These are phyloP conservation scores for Malus sylvestris DNA, from an alignment of 306 rosid genomes.

Conservation along the genomic window DNA sequence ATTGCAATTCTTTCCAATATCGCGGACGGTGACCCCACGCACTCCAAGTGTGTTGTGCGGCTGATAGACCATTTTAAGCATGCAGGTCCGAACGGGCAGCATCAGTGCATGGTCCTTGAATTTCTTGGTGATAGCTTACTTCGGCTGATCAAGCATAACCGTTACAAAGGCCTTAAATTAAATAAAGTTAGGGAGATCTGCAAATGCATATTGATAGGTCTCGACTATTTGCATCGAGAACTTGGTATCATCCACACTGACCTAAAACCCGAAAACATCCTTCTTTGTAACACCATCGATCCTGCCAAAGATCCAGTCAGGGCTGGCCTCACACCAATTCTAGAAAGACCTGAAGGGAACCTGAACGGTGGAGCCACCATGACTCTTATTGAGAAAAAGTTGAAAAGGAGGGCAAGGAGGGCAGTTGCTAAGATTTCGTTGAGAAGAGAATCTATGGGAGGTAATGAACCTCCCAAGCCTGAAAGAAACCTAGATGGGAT, in stretches of 20 bases:
- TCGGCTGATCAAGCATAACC: conserved; percentile 71
- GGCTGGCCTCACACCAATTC: conserved; percentile 54
- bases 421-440: conserved; percentile 87
- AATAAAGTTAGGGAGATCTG: conserved; percentile 82
- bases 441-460: conserved; percentile 74
- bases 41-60: conserved; percentile 70
- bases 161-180: conserved; percentile 64
- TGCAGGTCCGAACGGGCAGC: conserved; percentile 92
- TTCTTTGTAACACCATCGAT: conserved; percentile 71
- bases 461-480: conserved; percentile 38
- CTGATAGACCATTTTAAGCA: conserved; percentile 91
- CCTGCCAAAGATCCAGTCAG: conserved; percentile 74
- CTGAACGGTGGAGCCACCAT: conserved; percentile 55
- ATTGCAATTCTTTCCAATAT: conserved; percentile 67
- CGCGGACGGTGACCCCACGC: conserved; percentile 55
- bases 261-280: conserved; percentile 92
- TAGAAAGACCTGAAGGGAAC: conserved; percentile 79
- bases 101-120: conserved; percentile 94
- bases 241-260: conserved; percentile 84
- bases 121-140: conserved; percentile 95
- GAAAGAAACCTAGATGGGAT: conserved; percentile 56
- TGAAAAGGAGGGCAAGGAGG: conserved; percentile 78
- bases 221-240: conserved; percentile 88
- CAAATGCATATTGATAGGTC: conserved; percentile 66
- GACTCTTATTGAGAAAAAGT: conserved; percentile 67